These are phyloP conservation scores for Penicillium coffeae DNA, from an alignment of 495 filamentous ascomycete species.

Conservation along the genomic window DNA sequence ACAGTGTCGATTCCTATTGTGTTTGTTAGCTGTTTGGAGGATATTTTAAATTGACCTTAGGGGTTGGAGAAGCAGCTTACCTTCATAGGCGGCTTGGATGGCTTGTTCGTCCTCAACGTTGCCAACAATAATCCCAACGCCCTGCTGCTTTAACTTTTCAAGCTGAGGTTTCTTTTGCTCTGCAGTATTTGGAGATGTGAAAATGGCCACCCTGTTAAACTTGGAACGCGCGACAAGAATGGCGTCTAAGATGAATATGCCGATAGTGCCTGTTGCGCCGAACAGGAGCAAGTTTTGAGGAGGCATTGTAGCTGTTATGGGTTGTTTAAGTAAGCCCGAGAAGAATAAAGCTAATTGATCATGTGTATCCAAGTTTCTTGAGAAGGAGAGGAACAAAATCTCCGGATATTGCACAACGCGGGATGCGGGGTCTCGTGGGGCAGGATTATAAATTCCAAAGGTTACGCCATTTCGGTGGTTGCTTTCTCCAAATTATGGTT, in stretches of 20 bases:
- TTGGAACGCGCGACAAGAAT: constrained; percentile 50
- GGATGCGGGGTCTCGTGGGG: neutral
- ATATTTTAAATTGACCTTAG: neutral
- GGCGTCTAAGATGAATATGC: constrained; percentile 57
- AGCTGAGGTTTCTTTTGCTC: constrained; percentile 33
- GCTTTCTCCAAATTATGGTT: neutral
- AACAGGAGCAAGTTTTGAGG: constrained; percentile 57
- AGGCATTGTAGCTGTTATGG: constrained; percentile 7
- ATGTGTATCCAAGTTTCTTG: too few species aligned
- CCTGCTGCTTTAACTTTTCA: constrained; percentile 42
- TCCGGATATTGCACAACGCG: too few species aligned
- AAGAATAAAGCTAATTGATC: neutral
- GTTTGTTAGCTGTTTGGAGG: constrained; percentile 1
- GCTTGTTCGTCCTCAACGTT: constrained; percentile 51
- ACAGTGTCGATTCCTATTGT: constrained; percentile 57
- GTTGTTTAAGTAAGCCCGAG: neutral
- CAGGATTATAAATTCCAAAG: neutral
- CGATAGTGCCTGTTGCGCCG: constrained; percentile 67
- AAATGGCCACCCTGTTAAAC: constrained; percentile 57
- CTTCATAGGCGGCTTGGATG: constrained; percentile 50
- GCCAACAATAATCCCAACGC: constrained; percentile 57
- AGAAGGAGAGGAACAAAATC: too few species aligned
- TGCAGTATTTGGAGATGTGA: constrained; percentile 56
- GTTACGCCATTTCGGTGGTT: neutral
- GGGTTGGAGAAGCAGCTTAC: constrained; percentile 17